Conservation (phyloP, 371 early-diverging fungal genomes). For the Mortierella sp. region DNA sequence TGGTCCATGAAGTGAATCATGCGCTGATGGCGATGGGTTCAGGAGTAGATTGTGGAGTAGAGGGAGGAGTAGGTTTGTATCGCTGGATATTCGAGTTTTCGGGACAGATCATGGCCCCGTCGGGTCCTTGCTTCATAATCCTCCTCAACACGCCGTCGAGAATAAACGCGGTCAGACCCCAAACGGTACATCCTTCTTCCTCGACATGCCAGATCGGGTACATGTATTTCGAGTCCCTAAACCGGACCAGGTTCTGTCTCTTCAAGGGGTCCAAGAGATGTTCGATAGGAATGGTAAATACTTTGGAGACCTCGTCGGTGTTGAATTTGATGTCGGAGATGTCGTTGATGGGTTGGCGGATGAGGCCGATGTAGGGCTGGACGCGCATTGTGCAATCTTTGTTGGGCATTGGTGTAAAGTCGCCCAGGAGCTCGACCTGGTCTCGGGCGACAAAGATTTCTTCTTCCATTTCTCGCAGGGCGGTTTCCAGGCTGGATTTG, state of each 20-base stretch:
- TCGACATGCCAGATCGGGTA: slow-evolving; percentile 78
- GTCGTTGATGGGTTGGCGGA: slow-evolving; percentile 61
- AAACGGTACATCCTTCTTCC: slow-evolving; percentile 69
- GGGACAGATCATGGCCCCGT: slow-evolving; percentile 44
- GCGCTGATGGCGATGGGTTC: neutral
- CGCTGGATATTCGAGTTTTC: slow-evolving; percentile 29
- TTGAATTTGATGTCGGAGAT: slow-evolving; percentile 64
- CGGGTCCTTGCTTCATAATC: slow-evolving; percentile 33
- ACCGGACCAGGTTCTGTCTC: slow-evolving; percentile 61
- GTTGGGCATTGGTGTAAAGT: slow-evolving; percentile 76
- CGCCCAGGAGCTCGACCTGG: slow-evolving; percentile 75
- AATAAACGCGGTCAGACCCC: slow-evolving; percentile 90
- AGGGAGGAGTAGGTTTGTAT: slow-evolving; percentile 22
- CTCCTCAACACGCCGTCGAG: slow-evolving; percentile 66
- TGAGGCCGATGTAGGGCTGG: slow-evolving; percentile 80
- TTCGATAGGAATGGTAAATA: slow-evolving; percentile 78
- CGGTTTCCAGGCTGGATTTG: slow-evolving; percentile 70
- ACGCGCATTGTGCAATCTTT: slow-evolving; percentile 74
- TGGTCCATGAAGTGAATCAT: too few species aligned
- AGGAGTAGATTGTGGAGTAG: neutral
- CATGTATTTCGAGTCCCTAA: slow-evolving; percentile 67
- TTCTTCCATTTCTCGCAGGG: slow-evolving; percentile 87
- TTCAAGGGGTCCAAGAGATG: slow-evolving; percentile 70
- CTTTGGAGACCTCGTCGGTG: slow-evolving; percentile 77
- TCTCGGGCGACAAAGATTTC: slow-evolving; percentile 77